These are phyloP conservation scores for Ustilago hordei DNA, from an alignment of 1,284 basidiomycete species.

Conservation along the genomic window DNA sequence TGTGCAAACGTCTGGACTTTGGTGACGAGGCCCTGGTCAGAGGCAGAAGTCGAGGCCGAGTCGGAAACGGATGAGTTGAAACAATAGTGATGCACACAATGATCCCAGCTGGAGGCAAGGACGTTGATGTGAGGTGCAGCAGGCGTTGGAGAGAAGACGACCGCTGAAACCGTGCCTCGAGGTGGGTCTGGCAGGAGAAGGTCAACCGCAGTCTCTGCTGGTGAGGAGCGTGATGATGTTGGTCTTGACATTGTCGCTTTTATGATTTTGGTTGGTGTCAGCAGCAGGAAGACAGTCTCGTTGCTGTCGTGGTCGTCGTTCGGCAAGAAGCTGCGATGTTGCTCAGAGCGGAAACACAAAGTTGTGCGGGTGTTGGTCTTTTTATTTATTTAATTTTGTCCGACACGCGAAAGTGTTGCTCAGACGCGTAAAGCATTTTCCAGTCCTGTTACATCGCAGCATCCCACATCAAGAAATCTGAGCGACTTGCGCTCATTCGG, in stretches of 20 bases:
- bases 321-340: slow-evolving; percentile 7
- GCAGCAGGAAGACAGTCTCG: not conserved
- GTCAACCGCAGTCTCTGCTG: slow-evolving; percentile 19
- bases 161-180: slow-evolving; percentile 41
- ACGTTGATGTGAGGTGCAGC: slow-evolving; percentile 19
- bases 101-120: slow-evolving; percentile 65
- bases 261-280: slow-evolving; percentile 6
- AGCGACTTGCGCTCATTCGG: not conserved
- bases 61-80: slow-evolving; percentile 14
- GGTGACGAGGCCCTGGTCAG: not conserved
- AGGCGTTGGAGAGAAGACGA: slow-evolving; percentile 46
- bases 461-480: not conserved
- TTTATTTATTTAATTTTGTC: not conserved
- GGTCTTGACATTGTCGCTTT: slow-evolving; percentile 17
- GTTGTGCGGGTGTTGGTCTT: slow-evolving; percentile 19
- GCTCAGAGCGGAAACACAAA: not conserved
- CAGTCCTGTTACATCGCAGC: not conserved
- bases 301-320: not conserved
- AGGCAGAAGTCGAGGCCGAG: not conserved
- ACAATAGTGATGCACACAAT: slow-evolving; percentile 57
- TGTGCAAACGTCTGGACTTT: slow-evolving; percentile 60
- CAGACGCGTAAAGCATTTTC: slow-evolving; percentile 11
- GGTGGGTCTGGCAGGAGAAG: slow-evolving; percentile 36
- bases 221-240: slow-evolving; percentile 33
- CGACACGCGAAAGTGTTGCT: slow-evolving; percentile 11